Percentiles rank a stretch among this genome's conserved stretches.
These are phyloP conservation scores for Metarhizium guizhouense DNA, from an alignment of 2,329 filamentous ascomycete species.

Conservation along the genomic window DNA sequence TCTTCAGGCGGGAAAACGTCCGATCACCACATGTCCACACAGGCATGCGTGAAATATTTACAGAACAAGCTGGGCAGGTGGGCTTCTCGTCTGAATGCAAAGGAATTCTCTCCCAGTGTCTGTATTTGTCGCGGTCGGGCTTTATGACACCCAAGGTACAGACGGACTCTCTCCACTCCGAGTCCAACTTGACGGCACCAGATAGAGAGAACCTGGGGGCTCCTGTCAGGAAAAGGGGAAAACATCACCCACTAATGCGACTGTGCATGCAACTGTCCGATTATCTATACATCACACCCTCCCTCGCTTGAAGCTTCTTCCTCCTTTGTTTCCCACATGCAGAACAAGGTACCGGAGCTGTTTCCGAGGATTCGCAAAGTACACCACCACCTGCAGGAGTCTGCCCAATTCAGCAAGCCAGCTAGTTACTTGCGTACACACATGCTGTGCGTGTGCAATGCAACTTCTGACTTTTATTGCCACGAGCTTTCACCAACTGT, in stretches of 20 bases:
- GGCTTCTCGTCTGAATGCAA: too few species aligned
- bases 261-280: background rate
- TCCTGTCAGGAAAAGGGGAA: background rate
- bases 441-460: too few species aligned
- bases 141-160: background rate
- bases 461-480: too few species aligned
- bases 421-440: too few species aligned
- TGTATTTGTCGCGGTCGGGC: background rate
- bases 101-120: background rate
- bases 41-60: too few species aligned
- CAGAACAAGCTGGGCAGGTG: too few species aligned
- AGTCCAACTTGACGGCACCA: background rate
- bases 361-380: background rate
- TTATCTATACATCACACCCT: background rate
- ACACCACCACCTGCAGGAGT: background rate
- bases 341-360: background rate
- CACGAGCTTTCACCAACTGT: background rate
- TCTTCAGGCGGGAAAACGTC: too few species aligned
- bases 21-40: too few species aligned
- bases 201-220: too few species aligned
- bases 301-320: background rate
- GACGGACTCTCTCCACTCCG: background rate
- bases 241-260: background rate
- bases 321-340: background rate
- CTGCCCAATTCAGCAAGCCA: background rate